phyloP scores from a whole-genome alignment of 352 stramenopile genomes.

The Discostella stelligera region DNA sequence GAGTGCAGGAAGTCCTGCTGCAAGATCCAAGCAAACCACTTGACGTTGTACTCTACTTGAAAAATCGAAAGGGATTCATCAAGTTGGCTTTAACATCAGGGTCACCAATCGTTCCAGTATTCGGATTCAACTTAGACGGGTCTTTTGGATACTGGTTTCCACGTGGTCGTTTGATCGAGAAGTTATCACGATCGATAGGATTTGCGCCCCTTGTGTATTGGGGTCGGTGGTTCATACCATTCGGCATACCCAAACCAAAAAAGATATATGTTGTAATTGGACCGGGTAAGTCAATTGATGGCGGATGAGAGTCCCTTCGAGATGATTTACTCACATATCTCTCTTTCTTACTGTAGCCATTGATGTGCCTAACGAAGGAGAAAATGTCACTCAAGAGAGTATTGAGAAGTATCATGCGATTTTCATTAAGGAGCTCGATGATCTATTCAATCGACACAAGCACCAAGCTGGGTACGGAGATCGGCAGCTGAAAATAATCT shows the following conservation, averaged over 20 bases:
- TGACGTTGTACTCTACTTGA: constrained; percentile 54
- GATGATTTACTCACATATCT: background rate
- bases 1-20: constrained; percentile 66
- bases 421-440: constrained; percentile 54
- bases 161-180: constrained; percentile 41
- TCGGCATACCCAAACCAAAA: constrained; percentile 53
- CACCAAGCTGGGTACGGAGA: constrained; percentile 52
- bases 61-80: constrained; percentile 67
- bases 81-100: constrained; percentile 60
- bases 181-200: constrained; percentile 43
- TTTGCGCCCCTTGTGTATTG: constrained; percentile 54
- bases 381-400: constrained; percentile 38
- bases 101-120: constrained; percentile 56
- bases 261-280: constrained; percentile 55
- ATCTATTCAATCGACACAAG: constrained; percentile 63
- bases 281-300: constrained; percentile 9
- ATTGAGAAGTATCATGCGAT: constrained; percentile 57
- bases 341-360: constrained; percentile 19
- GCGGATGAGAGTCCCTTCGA: background rate
- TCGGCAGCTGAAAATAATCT: constrained; percentile 52
- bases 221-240: constrained; percentile 55
- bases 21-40: constrained; percentile 41
- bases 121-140: constrained; percentile 60
- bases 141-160: constrained; percentile 55
- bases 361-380: constrained; percentile 47